Base-by-base conservation (phyloP, 2,329 filamentous ascomycete species). In the Magnaporthales sp. region DNA sequence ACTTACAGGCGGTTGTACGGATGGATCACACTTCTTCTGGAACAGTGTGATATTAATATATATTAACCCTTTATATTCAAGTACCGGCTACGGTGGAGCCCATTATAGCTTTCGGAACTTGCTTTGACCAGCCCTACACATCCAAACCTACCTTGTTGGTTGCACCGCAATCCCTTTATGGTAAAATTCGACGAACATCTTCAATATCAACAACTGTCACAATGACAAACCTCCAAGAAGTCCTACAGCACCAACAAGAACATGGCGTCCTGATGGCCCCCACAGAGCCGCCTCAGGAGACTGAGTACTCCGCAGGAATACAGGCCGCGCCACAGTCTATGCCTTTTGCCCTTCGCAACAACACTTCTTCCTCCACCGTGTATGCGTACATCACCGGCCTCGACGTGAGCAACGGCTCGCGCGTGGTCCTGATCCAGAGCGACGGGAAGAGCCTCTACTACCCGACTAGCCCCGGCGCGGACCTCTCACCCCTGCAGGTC, bases 331-430 rank as follows among this genome's bases (percentile, higher is more conserved):
- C 69, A 2, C 19, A 68, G 15, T 87, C 84, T 9, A 78, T 91
- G 62, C 80, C 84, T 65, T 82, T 92, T 67, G 82, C 84, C 11
- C 77, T 93, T 24, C 80, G 84, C 71, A 93, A 93, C 78, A 84
- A 85, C 71, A 90, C 89, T 1, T 78, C 78, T 31, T 88, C 88
- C 1, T 77, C 79, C 65, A 83, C 77, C 38, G 84, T 87, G 60
- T 92, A 86, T 72, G 90, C 87, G 24, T 90, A 91, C 74, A 84
- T 95, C 72, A 93, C 88, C 1, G 91, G 91, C 24, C 80, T 81
- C 22, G 86, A 87, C 32, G 73, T 89, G 61, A 82, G 87, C 73
- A 84, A 84, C 22, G 81, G 84, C 73, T 85, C 86, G 71, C 80
- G 80, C 15, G 80, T 88, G 24, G 83, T 89, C 68, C 79, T 93